phyloP scores from a whole-genome alignment of 352 stramenopile species.

The Globisporangium heterothallicum region DNA sequence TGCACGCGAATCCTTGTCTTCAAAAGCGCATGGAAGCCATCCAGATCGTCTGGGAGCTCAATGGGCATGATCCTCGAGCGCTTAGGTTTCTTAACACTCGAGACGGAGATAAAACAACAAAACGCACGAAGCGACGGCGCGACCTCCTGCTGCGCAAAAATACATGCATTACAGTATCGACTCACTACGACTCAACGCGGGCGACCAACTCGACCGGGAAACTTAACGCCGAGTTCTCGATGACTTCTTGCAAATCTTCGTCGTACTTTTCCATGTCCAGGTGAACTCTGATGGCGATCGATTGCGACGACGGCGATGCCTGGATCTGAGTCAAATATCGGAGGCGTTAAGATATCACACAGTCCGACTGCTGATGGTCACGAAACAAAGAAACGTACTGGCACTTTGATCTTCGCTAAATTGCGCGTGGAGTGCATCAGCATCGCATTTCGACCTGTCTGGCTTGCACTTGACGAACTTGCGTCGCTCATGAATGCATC shows the following conservation, averaged over 20 bases:
- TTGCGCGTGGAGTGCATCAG: slow-evolving; percentile 45
- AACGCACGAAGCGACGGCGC: slow-evolving; percentile 5
- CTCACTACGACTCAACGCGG: slow-evolving; percentile 10
- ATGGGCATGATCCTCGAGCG: slow-evolving; percentile 27
- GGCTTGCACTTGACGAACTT: slow-evolving; percentile 10
- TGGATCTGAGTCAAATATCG: slow-evolving; percentile 16
- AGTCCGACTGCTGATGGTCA: neutral
- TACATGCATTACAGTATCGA: slow-evolving; percentile 3
- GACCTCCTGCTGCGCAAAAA: neutral
- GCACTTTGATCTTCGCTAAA: slow-evolving; percentile 49
- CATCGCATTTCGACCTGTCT: slow-evolving; percentile 37
- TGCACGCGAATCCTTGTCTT: slow-evolving; percentile 54
- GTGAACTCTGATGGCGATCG: slow-evolving; percentile 36
- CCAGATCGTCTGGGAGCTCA: slow-evolving; percentile 36
- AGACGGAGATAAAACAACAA: neutral
- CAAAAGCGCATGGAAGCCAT: slow-evolving; percentile 43
- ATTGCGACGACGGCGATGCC: neutral
- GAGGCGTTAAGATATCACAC: neutral
- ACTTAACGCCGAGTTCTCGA: slow-evolving; percentile 49
- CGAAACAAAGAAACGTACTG: slow-evolving; percentile 16
- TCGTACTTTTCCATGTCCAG: slow-evolving; percentile 68
- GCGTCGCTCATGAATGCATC: slow-evolving; percentile 52
- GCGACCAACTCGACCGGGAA: slow-evolving; percentile 46
- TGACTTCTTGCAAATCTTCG: slow-evolving; percentile 46
- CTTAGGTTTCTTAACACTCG: too few species aligned